Percentiles rank a stretch among this genome's conserved stretches.
These are phyloP conservation scores for Monilinia aucupariae DNA, from an alignment of 2,329 filamentous ascomycete genomes.

Conservation along the genomic window DNA sequence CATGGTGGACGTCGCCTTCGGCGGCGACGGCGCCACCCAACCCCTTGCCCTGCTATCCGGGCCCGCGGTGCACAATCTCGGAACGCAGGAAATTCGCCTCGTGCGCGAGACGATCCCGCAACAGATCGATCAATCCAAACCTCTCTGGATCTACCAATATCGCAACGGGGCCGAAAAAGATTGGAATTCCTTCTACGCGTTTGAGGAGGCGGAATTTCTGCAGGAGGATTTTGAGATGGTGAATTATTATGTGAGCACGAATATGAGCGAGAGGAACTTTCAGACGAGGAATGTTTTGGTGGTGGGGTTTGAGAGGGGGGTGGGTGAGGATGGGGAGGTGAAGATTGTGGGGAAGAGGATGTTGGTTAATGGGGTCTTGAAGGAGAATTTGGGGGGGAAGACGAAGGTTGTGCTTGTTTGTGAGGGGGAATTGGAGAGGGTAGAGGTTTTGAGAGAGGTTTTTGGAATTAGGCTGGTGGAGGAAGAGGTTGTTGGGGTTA, in stretches of 20 bases:
- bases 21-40: conserved; percentile 53
- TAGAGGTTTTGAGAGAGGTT: conserved; percentile 43
- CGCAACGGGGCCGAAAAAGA: conserved; percentile 42
- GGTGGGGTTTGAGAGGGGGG: conserved; percentile 49
- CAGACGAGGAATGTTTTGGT: conserved; percentile 52
- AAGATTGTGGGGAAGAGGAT: conserved; percentile 49
- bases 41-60: conserved; percentile 50
- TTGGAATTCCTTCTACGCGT: conserved; percentile 60
- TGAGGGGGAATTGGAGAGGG: conserved; percentile 47
- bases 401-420: conserved; percentile 45
- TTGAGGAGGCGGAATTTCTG: conserved; percentile 60
- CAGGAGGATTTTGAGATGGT: conserved; percentile 56
- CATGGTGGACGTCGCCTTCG: conserved; percentile 59
- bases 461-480: conserved; percentile 49
- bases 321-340: conserved; percentile 26
- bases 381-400: too few relatives aligned
- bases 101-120: conserved; percentile 45
- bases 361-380: conserved; percentile 47
- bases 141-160: conserved; percentile 60
- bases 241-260: conserved; percentile 51
- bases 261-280: conserved; percentile 52
- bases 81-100: conserved; percentile 52
- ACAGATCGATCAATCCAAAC: conserved; percentile 40
- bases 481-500: conserved; percentile 47
- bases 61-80: conserved; percentile 39